phyloP scores from a whole-genome alignment of 2,329 filamentous ascomycete genomes.

The Fusarium sp. region DNA sequence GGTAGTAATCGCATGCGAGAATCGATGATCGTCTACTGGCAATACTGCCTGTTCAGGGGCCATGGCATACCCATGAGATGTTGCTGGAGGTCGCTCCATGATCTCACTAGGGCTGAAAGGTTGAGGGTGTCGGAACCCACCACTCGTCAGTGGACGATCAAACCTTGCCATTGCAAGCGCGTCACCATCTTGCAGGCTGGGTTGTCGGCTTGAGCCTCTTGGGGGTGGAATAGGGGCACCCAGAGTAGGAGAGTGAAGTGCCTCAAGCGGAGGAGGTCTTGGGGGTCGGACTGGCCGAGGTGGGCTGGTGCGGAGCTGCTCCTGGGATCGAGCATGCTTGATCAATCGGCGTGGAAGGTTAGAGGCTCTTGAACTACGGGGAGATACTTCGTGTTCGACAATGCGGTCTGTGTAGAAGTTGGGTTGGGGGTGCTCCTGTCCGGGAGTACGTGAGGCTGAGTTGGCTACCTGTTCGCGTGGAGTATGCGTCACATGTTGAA shows the following conservation, averaged over 20 bases:
- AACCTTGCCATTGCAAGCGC: conserved; percentile 49
- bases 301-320: conserved; percentile 60
- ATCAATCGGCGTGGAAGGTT: conserved; percentile 52
- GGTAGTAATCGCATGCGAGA: conserved; percentile 57
- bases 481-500: conserved; percentile 73
- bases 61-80: conserved; percentile 21
- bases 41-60: conserved; percentile 18
- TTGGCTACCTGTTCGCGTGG: conserved; percentile 61
- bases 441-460: conserved; percentile 51
- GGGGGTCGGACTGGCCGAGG: conserved; percentile 61
- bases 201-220: conserved; percentile 67
- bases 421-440: conserved; percentile 58
- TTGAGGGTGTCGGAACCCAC: conserved; percentile 59
- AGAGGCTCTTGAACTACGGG: conserved; percentile 37
- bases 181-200: conserved; percentile 59
- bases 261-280: conserved; percentile 48
- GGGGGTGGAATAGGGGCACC: conserved; percentile 61
- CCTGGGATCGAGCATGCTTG: conserved; percentile 61
- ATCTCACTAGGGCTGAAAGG: conserved; percentile 52
- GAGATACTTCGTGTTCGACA: conserved; percentile 31
- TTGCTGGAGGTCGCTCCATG: conserved; percentile 33
- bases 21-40: conserved; percentile 34
- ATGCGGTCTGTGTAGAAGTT: conserved; percentile 56
- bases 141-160: conserved; percentile 60
- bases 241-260: conserved; percentile 44